A percentile compares a stretch with the other conserved stretches of the same genome.
These are phyloP conservation scores for Acer yangbiense DNA, from an alignment of 345 rosid species.

Conservation along the genomic window DNA sequence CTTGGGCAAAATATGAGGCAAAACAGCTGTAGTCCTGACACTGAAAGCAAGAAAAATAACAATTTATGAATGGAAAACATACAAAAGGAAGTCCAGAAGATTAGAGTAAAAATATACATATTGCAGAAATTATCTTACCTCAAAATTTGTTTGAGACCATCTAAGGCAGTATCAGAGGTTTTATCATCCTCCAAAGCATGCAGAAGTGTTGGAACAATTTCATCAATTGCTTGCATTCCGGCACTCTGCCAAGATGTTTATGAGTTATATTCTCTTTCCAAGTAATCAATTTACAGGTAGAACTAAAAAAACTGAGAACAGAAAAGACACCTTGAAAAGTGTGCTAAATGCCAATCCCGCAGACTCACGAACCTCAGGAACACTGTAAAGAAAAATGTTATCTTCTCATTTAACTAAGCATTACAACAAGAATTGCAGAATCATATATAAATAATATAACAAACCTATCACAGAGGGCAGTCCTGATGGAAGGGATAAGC, in stretches of 20 bases:
- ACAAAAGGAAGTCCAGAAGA: slow-evolving; percentile 19
- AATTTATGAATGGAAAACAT: slow-evolving; percentile 23
- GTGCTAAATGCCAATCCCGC: slow-evolving; percentile 98
- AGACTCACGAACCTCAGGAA: slow-evolving; percentile 90
- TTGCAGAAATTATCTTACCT: slow-evolving; percentile 42
- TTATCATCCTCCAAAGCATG: slow-evolving; percentile 93
- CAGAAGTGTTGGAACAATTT: slow-evolving; percentile 92
- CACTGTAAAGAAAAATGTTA: slow-evolving; percentile 38
- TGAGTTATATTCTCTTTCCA: background rate
- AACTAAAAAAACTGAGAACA: slow-evolving; percentile 16
- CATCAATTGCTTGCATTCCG: slow-evolving; percentile 99
- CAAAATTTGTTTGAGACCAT: slow-evolving; percentile 95
- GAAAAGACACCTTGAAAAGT: slow-evolving; percentile 74
- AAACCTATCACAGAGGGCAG: slow-evolving; percentile 97
- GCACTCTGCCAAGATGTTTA: slow-evolving; percentile 65
- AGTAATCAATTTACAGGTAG: background rate
- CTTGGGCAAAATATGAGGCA: slow-evolving; percentile 98
- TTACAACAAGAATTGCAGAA: background rate
- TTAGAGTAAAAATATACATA: background rate
- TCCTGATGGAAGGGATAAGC: slow-evolving; percentile 89
- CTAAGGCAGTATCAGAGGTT: slow-evolving; percentile 88
- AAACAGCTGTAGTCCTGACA: slow-evolving; percentile 95
- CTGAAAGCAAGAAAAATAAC: slow-evolving; percentile 43
- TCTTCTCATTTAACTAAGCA: background rate
- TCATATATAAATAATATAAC: slow-evolving; percentile 13